Evolutionary conservation across 352 stramenopile genomes (phyloP).

Genomic region (Pythium aristosporum): DNA sequence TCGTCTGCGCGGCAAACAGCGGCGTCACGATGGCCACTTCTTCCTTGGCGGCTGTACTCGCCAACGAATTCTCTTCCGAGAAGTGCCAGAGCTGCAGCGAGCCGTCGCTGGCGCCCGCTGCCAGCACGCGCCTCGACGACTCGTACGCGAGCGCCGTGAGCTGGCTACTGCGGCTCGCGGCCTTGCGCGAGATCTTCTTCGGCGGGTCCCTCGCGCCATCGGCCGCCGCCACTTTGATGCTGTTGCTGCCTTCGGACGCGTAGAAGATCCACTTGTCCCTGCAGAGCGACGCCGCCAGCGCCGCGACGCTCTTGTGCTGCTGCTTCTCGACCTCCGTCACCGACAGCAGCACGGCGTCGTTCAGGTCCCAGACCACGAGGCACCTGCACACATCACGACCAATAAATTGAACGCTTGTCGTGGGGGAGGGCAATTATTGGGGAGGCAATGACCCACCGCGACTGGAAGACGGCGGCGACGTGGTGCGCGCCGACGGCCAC

Average conservation of each 20-base stretch:
- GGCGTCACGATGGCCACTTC: conserved; percentile 34
- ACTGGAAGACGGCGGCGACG: conserved; percentile 60
- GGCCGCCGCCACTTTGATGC: conserved; percentile 49
- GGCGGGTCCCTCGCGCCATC: conserved; percentile 41
- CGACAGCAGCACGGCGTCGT: conserved; percentile 55
- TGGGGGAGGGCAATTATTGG: background rate
- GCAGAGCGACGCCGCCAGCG: conserved; percentile 55
- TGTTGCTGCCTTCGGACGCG: conserved; percentile 69
- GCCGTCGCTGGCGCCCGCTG: conserved; percentile 62
- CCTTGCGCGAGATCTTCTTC: conserved; percentile 78
- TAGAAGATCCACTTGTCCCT: conserved; percentile 72
- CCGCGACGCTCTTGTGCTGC: conserved; percentile 49
- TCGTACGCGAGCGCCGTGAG: conserved; percentile 57
- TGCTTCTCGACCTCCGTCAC: conserved; percentile 65
- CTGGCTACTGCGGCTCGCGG: conserved; percentile 50
- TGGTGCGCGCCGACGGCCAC: conserved; percentile 42
- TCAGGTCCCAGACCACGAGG: conserved; percentile 67
- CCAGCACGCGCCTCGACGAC: conserved; percentile 48
- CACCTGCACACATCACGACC: conserved; percentile 11
- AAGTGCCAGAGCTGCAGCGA: conserved; percentile 65
- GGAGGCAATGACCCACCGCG: conserved; percentile 21
- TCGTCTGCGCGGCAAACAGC: conserved; percentile 36
- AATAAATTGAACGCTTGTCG: background rate
- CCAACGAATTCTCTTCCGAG: conserved; percentile 38
- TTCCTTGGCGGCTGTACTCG: conserved; percentile 22